A percentile compares a stretch with the other conserved stretches of the same genome.
Conservation (phyloP, 202 grass and related monocot genomes). For the Sporobolus alterniflorus region DNA sequence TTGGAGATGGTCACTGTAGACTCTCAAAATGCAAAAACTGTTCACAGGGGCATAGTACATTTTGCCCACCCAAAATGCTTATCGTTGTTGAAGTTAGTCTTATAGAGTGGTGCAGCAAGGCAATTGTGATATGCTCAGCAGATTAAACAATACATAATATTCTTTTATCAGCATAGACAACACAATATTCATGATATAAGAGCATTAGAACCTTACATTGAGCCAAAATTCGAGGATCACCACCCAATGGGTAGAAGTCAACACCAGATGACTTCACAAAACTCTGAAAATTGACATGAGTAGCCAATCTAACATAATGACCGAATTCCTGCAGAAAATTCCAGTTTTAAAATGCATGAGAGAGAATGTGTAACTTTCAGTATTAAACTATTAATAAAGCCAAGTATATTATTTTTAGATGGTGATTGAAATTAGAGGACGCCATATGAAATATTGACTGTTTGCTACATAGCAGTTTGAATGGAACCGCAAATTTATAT, state of each 20-base stretch:
- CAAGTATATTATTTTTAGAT: constrained; percentile 6
- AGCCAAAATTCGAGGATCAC: constrained; percentile 90
- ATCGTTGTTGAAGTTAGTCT: no score
- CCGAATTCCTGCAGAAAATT: constrained; percentile 86
- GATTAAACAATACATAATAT: constrained; percentile 1
- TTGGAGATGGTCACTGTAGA: no score
- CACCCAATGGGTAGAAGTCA: constrained; percentile 97
- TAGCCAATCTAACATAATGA: constrained; percentile 97
- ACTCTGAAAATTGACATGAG: constrained; percentile 86
- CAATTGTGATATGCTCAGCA: not conserved
- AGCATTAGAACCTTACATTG: constrained; percentile 70
- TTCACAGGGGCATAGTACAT: no score
- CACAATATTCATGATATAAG: constrained; percentile 35
- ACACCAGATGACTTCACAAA: constrained; percentile 94
- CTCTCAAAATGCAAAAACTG: no score
- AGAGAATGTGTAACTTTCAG: not conserved
- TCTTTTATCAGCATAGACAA: constrained; percentile 6
- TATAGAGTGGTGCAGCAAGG: not conserved
- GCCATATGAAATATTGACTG: constrained; percentile 5
- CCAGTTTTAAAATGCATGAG: constrained; percentile 15
- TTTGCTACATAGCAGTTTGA: constrained; percentile 5
- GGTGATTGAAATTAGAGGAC: not conserved
- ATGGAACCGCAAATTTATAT: constrained; percentile 9
- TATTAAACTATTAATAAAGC: constrained; percentile 26
- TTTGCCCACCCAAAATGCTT: no score